Base-by-base conservation (phyloP, 495 filamentous ascomycete species). In the Copromyces sp. region DNA sequence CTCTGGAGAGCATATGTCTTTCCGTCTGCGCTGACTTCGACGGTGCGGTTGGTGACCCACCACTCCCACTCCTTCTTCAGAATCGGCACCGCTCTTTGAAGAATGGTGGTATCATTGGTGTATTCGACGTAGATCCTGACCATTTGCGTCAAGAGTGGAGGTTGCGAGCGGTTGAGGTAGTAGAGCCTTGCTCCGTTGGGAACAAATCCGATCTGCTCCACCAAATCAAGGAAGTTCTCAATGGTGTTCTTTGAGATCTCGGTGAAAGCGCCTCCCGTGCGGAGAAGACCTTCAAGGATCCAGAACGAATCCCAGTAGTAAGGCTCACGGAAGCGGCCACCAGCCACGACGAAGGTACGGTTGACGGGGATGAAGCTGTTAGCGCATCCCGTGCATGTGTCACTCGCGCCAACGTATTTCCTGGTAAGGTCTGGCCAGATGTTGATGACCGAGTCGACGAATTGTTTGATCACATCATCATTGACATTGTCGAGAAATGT, bases 231-330 rank as follows among this genome's bases (percentile, higher is more conserved):
- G 71, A 86, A 86, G 73, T 86, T 86, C 75, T 86, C 83, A 39
- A 86, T 84, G 47, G 82, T 86, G 77, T 86, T 84, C 69, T 79
- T 81, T 20, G 84, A 82, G 69, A 86, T 85, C 59, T 84, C 69
- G 39, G 77, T 80, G 72, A 85, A 86, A 45, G 81, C 77, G 38
- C 84, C 84, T 20, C 84, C 84, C 3, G 84, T 86, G 32, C 84
- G 81, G 12, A 86, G 75, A 35, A 86, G 78, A 14, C 84, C 84
- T 75, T 86, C 84, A 29, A 86, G 6, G 40, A 86, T 86, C 84
- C 84, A 86, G 75, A 82, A 86, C 70, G 83, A 84, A 74, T 86
- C 84, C 84, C 84, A 86, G 77, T 86, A 86, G 71, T 86, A 86
- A 20, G 83, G 80, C 74, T 86, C 84, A 69, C 84, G 81, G 74